phyloP scores from a whole-genome alignment of 306 rosid genomes.

The Heteromeles arbutifolia region DNA sequence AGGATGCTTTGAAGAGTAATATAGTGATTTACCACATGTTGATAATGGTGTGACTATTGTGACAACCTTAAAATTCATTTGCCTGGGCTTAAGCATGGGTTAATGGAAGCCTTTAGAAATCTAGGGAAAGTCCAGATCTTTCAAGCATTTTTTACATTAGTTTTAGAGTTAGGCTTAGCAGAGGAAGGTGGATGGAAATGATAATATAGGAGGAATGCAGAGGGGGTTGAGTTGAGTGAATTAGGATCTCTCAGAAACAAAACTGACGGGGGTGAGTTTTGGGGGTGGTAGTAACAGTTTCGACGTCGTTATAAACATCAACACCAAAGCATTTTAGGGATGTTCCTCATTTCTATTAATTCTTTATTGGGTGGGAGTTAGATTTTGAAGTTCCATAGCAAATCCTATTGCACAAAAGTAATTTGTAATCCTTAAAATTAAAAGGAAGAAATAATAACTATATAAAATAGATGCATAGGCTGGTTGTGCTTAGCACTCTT shows the following conservation, averaged over 20 bases:
- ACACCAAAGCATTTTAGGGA: no score
- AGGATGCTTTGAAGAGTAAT: not conserved
- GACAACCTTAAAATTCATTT: not conserved
- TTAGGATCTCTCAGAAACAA: not conserved
- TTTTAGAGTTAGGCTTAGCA: not conserved
- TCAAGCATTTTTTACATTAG: not conserved
- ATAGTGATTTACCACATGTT: not conserved
- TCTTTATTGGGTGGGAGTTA: no score
- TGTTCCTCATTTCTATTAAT: no score
- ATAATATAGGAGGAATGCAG: not conserved
- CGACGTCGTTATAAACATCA: no score
- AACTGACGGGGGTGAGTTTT: not conserved
- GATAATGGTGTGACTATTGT: not conserved
- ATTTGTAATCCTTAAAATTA: not conserved
- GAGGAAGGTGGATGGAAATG: not conserved
- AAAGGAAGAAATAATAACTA: not conserved
- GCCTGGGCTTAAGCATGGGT: not conserved
- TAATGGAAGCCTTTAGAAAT: not conserved
- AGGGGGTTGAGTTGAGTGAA: not conserved
- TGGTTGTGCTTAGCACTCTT: not conserved
- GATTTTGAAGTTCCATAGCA: no score
- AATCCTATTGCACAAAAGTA: not conserved
- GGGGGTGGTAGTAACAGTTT: not conserved
- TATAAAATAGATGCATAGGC: not conserved
- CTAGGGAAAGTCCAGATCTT: not conserved